phyloP scores from a whole-genome alignment of 208 protist species.

The Spongospora subterranea region DNA sequence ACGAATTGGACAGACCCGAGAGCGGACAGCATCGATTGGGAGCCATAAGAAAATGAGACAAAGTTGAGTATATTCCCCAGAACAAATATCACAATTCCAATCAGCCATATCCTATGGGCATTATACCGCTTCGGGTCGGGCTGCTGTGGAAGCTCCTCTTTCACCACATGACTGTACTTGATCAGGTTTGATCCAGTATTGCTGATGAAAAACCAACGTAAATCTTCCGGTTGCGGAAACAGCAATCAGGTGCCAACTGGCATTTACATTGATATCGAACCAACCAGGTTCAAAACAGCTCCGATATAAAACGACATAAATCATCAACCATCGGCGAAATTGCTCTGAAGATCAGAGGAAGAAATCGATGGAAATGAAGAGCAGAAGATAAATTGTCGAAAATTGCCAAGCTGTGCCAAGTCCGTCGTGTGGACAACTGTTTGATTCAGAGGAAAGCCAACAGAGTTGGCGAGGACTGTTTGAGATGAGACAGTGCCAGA shows the following conservation, averaged over 20 bases:
- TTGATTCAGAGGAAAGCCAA: too few relatives aligned
- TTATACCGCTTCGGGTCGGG: background rate
- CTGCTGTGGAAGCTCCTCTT: background rate
- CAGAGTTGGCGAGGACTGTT: too few relatives aligned
- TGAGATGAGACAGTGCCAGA: too few relatives aligned
- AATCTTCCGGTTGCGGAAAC: background rate
- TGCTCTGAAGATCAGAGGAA: too few relatives aligned
- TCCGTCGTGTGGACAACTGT: too few relatives aligned
- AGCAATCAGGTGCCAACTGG: background rate
- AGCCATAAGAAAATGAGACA: background rate
- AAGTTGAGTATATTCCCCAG: conserved; percentile 29
- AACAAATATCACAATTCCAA: background rate
- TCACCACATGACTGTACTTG: background rate
- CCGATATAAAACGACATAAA: background rate
- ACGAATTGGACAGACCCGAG: conserved; percentile 43
- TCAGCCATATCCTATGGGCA: background rate
- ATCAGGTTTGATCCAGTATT: background rate
- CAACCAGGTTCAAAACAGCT: background rate
- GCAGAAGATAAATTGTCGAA: too few relatives aligned
- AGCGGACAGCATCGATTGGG: conserved; percentile 37
- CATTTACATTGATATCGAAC: background rate
- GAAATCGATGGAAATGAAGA: too few relatives aligned
- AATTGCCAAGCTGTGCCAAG: too few relatives aligned
- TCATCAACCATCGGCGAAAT: too few relatives aligned
- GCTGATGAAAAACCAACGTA: too few relatives aligned